Conservation (phyloP, 305 asterid genomes). For the Rubia tinctorum region DNA sequence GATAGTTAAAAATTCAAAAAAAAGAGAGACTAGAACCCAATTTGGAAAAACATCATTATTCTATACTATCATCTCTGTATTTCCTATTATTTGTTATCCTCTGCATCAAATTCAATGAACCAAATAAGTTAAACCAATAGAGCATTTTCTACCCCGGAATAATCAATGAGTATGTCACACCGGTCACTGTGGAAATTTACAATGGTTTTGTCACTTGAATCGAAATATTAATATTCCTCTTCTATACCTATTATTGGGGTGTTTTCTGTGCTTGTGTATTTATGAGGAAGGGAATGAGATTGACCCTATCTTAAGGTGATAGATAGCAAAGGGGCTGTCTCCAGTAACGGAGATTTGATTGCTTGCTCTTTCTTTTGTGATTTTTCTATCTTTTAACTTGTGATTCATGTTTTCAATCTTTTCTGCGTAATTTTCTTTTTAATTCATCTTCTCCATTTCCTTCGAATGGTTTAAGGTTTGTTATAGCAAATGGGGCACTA, state of each 20-base stretch:
- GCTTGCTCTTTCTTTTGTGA: slow-evolving; percentile 3
- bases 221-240: not conserved
- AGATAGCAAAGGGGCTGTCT: not conserved
- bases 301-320: not conserved
- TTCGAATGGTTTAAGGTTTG: not conserved
- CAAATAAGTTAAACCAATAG: not conserved
- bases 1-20: not conserved
- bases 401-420: not conserved
- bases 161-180: too few relatives aligned
- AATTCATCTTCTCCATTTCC: not conserved
- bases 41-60: not conserved
- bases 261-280: not conserved
- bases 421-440: not conserved
- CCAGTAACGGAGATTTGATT: not conserved
- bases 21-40: not conserved
- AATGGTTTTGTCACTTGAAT: not conserved
- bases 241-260: not conserved
- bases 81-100: not conserved
- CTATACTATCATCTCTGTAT: not conserved
- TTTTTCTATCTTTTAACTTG: not conserved
- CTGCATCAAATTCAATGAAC: not conserved
- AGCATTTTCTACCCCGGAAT: not conserved
- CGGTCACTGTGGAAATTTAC: not conserved
- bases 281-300: not conserved
- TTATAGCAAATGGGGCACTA: not conserved